Evolutionary conservation across 2,329 filamentous ascomycete species (phyloP).

Genomic region (Apiospora rasikravindrae): DNA sequence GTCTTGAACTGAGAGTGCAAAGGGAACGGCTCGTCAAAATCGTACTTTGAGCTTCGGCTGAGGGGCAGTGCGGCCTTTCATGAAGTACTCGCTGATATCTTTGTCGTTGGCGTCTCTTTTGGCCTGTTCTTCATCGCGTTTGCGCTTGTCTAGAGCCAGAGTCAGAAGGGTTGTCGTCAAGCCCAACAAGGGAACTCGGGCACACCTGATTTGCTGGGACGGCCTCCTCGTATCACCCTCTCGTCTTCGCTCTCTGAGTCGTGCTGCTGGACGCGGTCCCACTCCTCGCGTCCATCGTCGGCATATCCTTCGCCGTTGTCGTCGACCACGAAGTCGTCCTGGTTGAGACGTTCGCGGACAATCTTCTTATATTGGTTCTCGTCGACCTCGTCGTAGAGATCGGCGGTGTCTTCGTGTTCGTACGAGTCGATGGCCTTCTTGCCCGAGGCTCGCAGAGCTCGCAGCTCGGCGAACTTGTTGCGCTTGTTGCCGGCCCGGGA

Average conservation of each 20-base stretch:
- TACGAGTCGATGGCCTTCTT: conserved; percentile 91
- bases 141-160: conserved; percentile 71
- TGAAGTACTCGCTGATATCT: conserved; percentile 95
- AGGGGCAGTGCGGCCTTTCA: conserved; percentile 68
- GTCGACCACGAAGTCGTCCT: conserved; percentile 98
- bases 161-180: conserved; percentile 20
- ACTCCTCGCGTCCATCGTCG: conserved; percentile 94
- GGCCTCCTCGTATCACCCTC: conserved; percentile 49
- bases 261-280: conserved; percentile 73
- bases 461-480: conserved; percentile 75
- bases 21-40: neutral
- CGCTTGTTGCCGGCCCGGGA: conserved; percentile 48
- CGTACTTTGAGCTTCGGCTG: conserved; percentile 82
- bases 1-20: neutral
- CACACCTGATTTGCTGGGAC: conserved; percentile 57
- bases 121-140: conserved; percentile 84
- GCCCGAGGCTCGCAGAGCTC: conserved; percentile 82
- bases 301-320: conserved; percentile 97
- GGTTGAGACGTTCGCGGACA: conserved; percentile 83
- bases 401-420: conserved; percentile 80
- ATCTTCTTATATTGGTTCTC: conserved; percentile 98
- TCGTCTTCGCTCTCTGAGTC: conserved; percentile 80
- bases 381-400: conserved; percentile 94
- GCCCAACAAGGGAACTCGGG: neutral
- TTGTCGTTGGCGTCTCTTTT: conserved; percentile 87